Evolutionary conservation across 2,329 filamentous ascomycete genomes (phyloP).

Genomic region (Fusarium duplospermum): DNA sequence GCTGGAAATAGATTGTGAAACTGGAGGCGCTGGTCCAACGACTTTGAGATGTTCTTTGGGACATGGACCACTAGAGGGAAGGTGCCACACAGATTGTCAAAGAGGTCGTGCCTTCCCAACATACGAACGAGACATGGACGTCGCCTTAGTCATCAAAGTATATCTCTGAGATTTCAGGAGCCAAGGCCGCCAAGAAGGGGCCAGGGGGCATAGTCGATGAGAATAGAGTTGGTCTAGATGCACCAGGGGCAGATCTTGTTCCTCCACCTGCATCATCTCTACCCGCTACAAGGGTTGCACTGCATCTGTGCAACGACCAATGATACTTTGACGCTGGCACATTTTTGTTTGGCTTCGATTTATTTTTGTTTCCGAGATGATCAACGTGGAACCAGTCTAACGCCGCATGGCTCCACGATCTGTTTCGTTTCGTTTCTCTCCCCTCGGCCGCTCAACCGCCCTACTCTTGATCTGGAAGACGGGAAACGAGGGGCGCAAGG

Average conservation of each 20-base stretch:
- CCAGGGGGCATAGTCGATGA: not conserved
- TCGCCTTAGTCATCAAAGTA: not conserved
- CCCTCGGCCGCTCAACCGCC: not conserved
- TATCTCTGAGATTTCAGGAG: not conserved
- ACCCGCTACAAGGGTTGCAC: not conserved
- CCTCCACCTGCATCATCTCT: slow-evolving; percentile 5
- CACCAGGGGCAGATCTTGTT: not conserved
- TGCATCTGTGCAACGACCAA: not conserved
- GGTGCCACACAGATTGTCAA: not conserved
- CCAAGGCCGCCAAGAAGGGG: not conserved
- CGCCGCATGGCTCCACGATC: not conserved
- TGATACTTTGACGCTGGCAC: not conserved
- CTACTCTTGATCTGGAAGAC: not conserved
- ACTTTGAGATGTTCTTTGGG: not conserved
- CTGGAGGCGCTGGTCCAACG: not conserved
- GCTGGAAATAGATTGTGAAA: not conserved
- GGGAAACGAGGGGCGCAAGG: not conserved
- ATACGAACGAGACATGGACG: not conserved
- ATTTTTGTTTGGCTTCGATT: not conserved
- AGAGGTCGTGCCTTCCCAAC: not conserved
- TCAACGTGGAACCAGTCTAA: not conserved
- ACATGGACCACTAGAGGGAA: not conserved
- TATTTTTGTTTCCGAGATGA: not conserved
- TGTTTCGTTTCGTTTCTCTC: slow-evolving; percentile 1
- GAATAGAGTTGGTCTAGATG: not conserved